Conservation (phyloP, 169 alveolate species). For the Amoebophrya sp. region DNA sequence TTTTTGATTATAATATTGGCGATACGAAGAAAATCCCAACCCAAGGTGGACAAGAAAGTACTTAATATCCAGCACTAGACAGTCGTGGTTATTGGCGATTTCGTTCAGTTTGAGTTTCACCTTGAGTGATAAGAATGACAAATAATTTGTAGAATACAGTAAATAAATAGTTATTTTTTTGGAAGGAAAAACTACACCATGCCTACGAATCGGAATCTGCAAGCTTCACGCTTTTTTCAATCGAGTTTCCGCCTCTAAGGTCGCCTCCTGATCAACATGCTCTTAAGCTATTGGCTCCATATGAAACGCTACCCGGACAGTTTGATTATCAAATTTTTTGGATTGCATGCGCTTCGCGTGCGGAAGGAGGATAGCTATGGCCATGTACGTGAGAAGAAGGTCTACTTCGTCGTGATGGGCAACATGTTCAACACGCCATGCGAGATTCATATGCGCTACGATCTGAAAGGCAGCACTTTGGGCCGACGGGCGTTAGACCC, state of each 20-base stretch:
- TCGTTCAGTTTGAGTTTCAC: no score
- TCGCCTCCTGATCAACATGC: neutral
- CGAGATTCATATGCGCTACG: conserved; percentile 56
- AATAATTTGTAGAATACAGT: no score
- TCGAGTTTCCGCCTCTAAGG: no score
- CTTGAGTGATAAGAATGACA: no score
- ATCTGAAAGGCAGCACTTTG: conserved; percentile 45
- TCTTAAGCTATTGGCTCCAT: neutral
- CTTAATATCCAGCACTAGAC: no score
- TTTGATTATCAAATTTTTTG: conserved; percentile 73
- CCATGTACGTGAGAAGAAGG: conserved; percentile 57
- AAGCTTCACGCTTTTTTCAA: no score
- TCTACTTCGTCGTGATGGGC: conserved; percentile 91
- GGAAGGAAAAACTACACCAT: no score
- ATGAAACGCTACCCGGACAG: conserved; percentile 56
- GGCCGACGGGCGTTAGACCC: neutral
- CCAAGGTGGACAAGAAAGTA: neutral
- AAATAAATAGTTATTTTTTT: no score
- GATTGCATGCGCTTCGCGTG: conserved; percentile 79
- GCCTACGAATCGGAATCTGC: no score
- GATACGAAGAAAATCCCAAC: neutral
- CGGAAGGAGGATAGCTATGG: conserved; percentile 47
- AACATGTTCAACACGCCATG: conserved; percentile 88
- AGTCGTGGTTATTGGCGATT: no score
- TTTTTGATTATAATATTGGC: neutral